Conservation (phyloP, 345 rosid species). For the Murraya koenigii region DNA sequence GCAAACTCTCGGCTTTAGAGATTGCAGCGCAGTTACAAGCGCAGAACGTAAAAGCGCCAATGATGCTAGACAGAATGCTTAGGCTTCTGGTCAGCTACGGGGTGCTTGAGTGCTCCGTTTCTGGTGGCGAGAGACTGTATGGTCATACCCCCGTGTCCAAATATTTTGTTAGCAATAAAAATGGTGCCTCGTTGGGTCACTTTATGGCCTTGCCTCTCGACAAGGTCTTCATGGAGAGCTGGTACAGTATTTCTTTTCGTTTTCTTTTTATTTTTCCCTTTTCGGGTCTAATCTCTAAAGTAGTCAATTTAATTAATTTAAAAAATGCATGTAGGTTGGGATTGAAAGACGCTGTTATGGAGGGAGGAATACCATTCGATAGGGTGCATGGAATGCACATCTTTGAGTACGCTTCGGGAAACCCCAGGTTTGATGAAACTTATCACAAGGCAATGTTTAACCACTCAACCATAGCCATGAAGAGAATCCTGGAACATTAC, state of each 20-base stretch:
- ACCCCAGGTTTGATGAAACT: conserved; percentile 37
- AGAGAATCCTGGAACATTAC: conserved; percentile 37
- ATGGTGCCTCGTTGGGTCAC: conserved; percentile 10
- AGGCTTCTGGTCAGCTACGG: conserved; percentile 32
- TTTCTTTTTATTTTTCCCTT: accelerated
- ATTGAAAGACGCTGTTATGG: conserved; percentile 40
- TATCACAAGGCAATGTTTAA: conserved; percentile 47
- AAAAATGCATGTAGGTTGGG: conserved; percentile 17
- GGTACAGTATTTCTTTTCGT: neutral
- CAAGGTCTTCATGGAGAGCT: conserved; percentile 11
- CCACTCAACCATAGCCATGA: conserved; percentile 33
- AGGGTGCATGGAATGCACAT: conserved; percentile 41
- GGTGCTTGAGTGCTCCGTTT: conserved; percentile 24
- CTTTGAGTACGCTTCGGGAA: conserved; percentile 37
- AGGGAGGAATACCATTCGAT: conserved; percentile 48
- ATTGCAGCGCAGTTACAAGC: conserved; percentile 22
- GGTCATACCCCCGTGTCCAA: conserved; percentile 24
- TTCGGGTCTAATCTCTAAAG: neutral
- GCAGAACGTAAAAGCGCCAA: conserved; percentile 18
- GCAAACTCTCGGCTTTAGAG: conserved; percentile 33
- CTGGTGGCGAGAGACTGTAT: conserved; percentile 20
- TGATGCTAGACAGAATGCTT: conserved; percentile 37
- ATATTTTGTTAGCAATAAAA: conserved; percentile 18
- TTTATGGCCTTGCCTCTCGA: conserved; percentile 11
- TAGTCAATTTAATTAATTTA: too few relatives aligned